A percentile compares a stretch with the other conserved stretches of the same genome.
Conservation (phyloP, 2,329 filamentous ascomycete species). For the Talaromyces sp. region DNA sequence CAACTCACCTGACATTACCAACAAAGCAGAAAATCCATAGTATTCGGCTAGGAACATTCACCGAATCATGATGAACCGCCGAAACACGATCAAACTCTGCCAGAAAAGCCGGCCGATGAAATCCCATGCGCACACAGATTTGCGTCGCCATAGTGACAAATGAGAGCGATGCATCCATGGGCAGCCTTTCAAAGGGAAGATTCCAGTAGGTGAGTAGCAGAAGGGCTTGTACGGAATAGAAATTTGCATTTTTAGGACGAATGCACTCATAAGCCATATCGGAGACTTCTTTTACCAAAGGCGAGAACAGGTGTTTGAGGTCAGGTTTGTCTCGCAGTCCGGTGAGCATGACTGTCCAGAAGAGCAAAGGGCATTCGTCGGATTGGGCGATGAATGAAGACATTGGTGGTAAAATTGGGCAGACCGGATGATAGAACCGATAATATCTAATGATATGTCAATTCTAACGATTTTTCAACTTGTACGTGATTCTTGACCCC, state of each 20-base stretch:
- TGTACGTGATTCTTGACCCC: not conserved
- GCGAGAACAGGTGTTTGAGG: not conserved
- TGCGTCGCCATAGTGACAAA: conserved; percentile 17
- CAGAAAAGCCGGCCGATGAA: conserved; percentile 13
- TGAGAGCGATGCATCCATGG: conserved; percentile 16
- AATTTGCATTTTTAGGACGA: conserved; percentile 1
- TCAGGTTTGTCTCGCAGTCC: conserved; percentile 9
- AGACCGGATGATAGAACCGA: conserved; percentile 5
- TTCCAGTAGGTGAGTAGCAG: conserved; percentile 19
- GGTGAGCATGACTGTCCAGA: conserved; percentile 17
- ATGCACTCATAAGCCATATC: conserved; percentile 15
- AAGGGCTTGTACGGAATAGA: conserved; percentile 17
- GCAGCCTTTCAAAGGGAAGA: conserved; percentile 15
- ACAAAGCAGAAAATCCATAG: conserved; percentile 19
- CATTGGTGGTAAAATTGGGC: conserved; percentile 10
- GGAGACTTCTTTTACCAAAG: not conserved
- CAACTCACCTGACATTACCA: conserved; percentile 15
- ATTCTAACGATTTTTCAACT: no score
- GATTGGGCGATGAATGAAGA: conserved; percentile 13
- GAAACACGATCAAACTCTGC: conserved; percentile 13
- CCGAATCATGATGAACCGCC: conserved; percentile 4
- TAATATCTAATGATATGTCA: conserved; percentile 1
- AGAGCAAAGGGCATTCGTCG: conserved; percentile 11
- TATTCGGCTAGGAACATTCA: conserved; percentile 8
- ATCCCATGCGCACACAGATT: conserved; percentile 12